Percentiles rank a stretch among this genome's conserved stretches.
phyloP scores from a whole-genome alignment of 2,329 filamentous ascomycete species.

The Ilyonectria sp. region DNA sequence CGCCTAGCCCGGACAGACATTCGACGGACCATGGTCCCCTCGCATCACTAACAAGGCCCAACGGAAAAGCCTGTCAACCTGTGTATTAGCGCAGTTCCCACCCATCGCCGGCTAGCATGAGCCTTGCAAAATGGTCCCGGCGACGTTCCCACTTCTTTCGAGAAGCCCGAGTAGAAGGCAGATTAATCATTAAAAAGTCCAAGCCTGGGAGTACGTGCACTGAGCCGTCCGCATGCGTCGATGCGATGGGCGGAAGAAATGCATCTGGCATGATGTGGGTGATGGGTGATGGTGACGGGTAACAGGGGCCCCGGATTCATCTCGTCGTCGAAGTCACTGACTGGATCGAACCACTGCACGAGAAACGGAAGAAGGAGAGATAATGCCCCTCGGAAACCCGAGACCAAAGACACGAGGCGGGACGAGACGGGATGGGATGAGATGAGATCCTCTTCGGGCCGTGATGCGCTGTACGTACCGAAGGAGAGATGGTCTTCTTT shows the following conservation, averaged over 20 bases:
- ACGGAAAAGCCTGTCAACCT: constrained; percentile 8
- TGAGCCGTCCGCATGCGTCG: constrained; percentile 21
- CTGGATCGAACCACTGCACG: constrained; percentile 32
- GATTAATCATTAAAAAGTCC: constrained; percentile 16
- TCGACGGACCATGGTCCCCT: background rate
- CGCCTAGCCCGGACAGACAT: constrained; percentile 2
- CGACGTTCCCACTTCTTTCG: constrained; percentile 41
- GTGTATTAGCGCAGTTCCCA: constrained; percentile 18
- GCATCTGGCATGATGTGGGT: constrained; percentile 34
- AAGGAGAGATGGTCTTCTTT: background rate
- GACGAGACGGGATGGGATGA: background rate
- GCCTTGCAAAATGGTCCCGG: constrained; percentile 22
- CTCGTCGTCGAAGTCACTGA: constrained; percentile 19
- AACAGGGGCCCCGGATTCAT: constrained; percentile 10
- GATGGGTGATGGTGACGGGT: constrained; percentile 27
- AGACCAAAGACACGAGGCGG: background rate
- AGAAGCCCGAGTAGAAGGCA: constrained; percentile 41
- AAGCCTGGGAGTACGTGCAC: constrained; percentile 16
- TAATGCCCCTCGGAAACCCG: background rate
- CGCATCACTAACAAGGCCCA: background rate
- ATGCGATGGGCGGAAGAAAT: constrained; percentile 2
- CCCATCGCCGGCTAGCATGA: constrained; percentile 7
- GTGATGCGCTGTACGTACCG: background rate
- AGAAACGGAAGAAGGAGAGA: constrained; percentile 10
- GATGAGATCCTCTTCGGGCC: constrained; percentile 11